phyloP scores from a whole-genome alignment of 768 basidiomycete genomes.

The Ramaria sp. region DNA sequence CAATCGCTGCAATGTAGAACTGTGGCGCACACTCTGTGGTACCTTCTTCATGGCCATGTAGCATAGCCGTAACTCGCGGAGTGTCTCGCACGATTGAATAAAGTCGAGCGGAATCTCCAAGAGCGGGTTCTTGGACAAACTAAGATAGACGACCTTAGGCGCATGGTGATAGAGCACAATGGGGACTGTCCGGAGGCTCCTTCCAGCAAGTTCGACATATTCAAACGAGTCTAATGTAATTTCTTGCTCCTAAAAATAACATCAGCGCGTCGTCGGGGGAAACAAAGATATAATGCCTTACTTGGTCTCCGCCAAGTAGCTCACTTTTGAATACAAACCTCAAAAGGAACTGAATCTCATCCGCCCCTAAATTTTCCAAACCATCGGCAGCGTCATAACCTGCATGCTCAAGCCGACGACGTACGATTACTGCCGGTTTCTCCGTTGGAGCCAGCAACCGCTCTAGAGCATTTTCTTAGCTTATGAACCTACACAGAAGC shows the following conservation, averaged over 20 bases:
- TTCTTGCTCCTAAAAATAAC: conserved; percentile 52
- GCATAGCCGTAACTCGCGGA: conserved; percentile 78
- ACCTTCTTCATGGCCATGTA: conserved; percentile 94
- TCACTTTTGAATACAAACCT: conserved; percentile 85
- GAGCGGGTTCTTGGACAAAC: conserved; percentile 90
- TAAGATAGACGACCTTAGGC: conserved; percentile 71
- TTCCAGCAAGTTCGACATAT: conserved; percentile 40
- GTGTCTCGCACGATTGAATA: conserved; percentile 72
- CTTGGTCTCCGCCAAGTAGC: conserved; percentile 33
- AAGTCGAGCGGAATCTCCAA: conserved; percentile 95
- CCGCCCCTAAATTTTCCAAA: conserved; percentile 61
- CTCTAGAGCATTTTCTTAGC: conserved; percentile 34
- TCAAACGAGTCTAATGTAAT: conserved; percentile 61
- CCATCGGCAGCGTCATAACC: conserved; percentile 80
- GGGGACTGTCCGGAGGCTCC: conserved; percentile 79
- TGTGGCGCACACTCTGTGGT: conserved; percentile 72
- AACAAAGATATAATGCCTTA: not conserved
- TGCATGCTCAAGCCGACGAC: conserved; percentile 75
- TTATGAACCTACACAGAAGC: not conserved
- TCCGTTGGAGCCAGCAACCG: conserved; percentile 75
- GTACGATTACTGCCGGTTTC: conserved; percentile 74
- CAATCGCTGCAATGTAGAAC: conserved; percentile 60
- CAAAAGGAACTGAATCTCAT: conserved; percentile 75
- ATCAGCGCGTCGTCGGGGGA: not conserved
- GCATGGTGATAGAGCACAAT: conserved; percentile 78